Evolutionary conservation across 306 rosid species (phyloP).

Genomic region (Clitoria ternatea): DNA sequence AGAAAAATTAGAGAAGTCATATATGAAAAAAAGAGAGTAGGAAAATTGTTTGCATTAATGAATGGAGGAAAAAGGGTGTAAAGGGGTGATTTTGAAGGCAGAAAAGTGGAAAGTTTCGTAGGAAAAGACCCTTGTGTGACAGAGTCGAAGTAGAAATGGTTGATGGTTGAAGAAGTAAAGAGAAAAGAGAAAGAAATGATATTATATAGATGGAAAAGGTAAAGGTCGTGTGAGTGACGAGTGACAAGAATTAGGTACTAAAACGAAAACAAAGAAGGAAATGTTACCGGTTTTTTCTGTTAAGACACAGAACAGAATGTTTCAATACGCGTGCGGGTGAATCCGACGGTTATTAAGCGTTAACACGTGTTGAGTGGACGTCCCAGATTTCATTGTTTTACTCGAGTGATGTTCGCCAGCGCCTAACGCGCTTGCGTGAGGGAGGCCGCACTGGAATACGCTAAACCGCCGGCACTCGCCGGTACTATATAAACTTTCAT

Average conservation of each 20-base stretch:
- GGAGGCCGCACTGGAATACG: not conserved
- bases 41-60: not conserved
- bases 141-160: not conserved
- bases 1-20: not conserved
- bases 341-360: not conserved
- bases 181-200: not conserved
- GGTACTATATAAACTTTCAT: too few species aligned
- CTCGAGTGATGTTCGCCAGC: too few species aligned
- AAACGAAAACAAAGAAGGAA: not conserved
- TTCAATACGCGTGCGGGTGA: slow-evolving; percentile 30
- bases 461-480: not conserved
- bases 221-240: too few species aligned
- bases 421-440: not conserved
- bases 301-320: slow-evolving; percentile 24
- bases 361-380: not conserved
- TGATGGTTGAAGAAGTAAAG: not conserved
- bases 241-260: not conserved
- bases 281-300: slow-evolving; percentile 33
- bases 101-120: slow-evolving; percentile 21
- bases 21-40: not conserved
- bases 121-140: not conserved
- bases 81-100: not conserved
- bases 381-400: not conserved
- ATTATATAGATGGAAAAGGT: not conserved
- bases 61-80: not conserved